Evolutionary conservation across 805 yeast genomes (phyloP).

Genomic region (Sugiyamaella smithiae): DNA sequence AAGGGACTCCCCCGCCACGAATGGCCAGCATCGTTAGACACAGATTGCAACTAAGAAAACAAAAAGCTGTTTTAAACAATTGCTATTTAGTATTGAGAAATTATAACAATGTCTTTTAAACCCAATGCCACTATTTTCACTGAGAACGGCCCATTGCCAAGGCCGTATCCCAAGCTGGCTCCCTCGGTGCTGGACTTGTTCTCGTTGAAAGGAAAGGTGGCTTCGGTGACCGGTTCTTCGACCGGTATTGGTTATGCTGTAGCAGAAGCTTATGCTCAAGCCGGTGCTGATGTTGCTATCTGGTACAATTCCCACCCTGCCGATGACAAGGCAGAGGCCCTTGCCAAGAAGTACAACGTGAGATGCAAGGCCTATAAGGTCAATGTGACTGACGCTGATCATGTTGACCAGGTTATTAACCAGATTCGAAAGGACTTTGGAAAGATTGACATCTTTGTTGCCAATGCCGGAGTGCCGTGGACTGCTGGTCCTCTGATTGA

Average conservation of each 20-base stretch:
- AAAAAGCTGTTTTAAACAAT: no score
- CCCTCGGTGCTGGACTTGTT: conserved; percentile 62
- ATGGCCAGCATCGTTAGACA: no score
- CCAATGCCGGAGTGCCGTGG: conserved; percentile 91
- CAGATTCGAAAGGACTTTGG: conserved; percentile 68
- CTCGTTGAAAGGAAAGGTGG: conserved; percentile 77
- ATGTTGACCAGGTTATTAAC: conserved; percentile 48
- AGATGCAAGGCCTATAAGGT: conserved; percentile 64
- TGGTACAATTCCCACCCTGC: conserved; percentile 64
- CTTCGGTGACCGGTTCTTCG: conserved; percentile 82
- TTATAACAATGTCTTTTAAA: conserved; percentile 22
- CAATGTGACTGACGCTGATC: conserved; percentile 48
- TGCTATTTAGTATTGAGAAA: no score
- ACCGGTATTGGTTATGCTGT: conserved; percentile 80
- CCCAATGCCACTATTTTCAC: conserved; percentile 31
- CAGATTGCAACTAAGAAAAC: no score
- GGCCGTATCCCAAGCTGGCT: conserved; percentile 50
- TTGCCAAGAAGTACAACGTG: conserved; percentile 58
- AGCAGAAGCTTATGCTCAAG: conserved; percentile 80
- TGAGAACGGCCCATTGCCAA: conserved; percentile 46
- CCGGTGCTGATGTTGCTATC: conserved; percentile 79
- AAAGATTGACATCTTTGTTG: conserved; percentile 76
- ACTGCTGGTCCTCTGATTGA: conserved; percentile 57
- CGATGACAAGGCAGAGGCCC: conserved; percentile 56
- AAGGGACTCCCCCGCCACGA: no score